phyloP scores from a whole-genome alignment of 108 stramenopile genomes.

The Craspedostauros australis region DNA sequence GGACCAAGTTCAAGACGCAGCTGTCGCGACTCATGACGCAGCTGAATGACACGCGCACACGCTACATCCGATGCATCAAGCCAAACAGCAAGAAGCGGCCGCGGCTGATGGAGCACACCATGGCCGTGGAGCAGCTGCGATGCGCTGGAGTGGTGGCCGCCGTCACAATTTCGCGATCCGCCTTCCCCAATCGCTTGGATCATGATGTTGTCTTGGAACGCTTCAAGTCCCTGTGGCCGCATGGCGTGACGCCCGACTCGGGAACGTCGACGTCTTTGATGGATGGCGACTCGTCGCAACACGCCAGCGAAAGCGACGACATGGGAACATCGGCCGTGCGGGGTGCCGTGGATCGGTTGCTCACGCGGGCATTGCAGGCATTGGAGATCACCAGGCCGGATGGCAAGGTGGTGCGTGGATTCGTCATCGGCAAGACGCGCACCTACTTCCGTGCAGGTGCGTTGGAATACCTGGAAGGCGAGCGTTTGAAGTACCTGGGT shows the following conservation, averaged over 20 bases:
- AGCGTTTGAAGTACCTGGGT: constrained; percentile 57
- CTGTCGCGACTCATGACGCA: constrained; percentile 63
- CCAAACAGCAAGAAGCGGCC: constrained; percentile 79
- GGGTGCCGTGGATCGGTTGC: constrained; percentile 13
- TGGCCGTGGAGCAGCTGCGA: constrained; percentile 87
- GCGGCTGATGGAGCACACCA: constrained; percentile 66
- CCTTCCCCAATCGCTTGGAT: constrained; percentile 91
- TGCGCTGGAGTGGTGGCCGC: constrained; percentile 96
- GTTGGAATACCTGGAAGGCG: constrained; percentile 76
- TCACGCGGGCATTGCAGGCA: constrained; percentile 22
- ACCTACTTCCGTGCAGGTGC: constrained; percentile 87
- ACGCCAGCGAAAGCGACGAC: too few species aligned
- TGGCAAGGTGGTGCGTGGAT: constrained; percentile 37
- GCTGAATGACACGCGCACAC: constrained; percentile 62
- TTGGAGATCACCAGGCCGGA: constrained; percentile 18
- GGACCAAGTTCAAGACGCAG: constrained; percentile 74
- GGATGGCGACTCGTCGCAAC: too few species aligned
- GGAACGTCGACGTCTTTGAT: constrained; percentile 11
- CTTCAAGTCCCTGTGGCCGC: constrained; percentile 62
- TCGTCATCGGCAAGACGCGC: constrained; percentile 79
- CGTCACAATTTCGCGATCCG: constrained; percentile 88
- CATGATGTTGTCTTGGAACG: constrained; percentile 76
- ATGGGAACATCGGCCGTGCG: too few species aligned
- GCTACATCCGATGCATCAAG: constrained; percentile 93
- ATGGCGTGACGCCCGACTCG: constrained; percentile 12